Evolutionary conservation across 1,284 basidiomycete genomes (phyloP).

Genomic region (Gymnopus androsaceus): DNA sequence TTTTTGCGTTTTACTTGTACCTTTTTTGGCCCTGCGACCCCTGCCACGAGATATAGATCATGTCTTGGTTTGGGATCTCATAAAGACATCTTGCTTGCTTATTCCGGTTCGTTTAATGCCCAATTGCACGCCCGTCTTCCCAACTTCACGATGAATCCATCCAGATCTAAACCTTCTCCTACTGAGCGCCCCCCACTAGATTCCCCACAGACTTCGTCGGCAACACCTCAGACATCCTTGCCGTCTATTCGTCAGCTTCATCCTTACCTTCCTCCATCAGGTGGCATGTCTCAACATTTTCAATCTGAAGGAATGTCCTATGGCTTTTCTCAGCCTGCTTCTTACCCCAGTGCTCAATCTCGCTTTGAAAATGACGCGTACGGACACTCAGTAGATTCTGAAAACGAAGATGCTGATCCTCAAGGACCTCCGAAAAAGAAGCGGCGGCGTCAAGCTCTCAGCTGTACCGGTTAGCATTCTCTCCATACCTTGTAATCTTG

Average conservation of each 20-base stretch:
- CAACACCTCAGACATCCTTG: conserved; percentile 3
- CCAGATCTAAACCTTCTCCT: conserved; percentile 6
- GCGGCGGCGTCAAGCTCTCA: conserved; percentile 20
- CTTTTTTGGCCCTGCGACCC: conserved; percentile 2
- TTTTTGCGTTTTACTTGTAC: conserved; percentile 5
- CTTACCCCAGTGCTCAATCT: neutral
- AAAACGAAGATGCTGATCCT: conserved; percentile 9
- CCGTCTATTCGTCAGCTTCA: conserved; percentile 16
- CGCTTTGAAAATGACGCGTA: neutral
- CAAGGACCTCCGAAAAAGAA: conserved; percentile 24
- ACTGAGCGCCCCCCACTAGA: neutral
- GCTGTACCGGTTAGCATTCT: conserved; percentile 19
- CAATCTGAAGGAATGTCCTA: neutral
- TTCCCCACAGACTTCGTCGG: neutral
- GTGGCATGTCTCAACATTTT: conserved; percentile 1
- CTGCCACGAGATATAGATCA: conserved; percentile 11
- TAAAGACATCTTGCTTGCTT: conserved; percentile 1
- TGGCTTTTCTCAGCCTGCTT: neutral
- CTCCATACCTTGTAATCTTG: neutral
- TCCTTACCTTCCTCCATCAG: conserved; percentile 13
- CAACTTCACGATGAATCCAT: conserved; percentile 6
- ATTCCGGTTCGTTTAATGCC: conserved; percentile 9
- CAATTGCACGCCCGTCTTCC: conserved; percentile 3
- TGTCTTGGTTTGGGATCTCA: conserved; percentile 5
- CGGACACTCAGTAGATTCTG: conserved; percentile 4